Percentiles rank a stretch among this genome's conserved stretches.
Evolutionary conservation across 768 basidiomycete species (phyloP).

Genomic region (Arthromyces matolae): DNA sequence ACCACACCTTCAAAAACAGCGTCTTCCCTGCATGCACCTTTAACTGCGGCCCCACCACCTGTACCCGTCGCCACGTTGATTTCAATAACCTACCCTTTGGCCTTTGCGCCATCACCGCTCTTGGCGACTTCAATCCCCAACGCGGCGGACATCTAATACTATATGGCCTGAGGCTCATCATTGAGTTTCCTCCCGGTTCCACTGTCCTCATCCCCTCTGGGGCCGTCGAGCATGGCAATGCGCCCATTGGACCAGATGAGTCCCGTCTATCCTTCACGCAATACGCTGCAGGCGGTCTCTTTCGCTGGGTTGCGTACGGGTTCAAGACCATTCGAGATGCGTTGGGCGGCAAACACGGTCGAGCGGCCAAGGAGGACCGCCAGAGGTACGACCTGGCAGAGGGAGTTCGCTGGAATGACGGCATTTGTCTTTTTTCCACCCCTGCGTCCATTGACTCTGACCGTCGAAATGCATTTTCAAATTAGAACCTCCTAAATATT

Average conservation of each 20-base stretch:
- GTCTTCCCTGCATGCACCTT: background rate
- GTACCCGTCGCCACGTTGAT: background rate
- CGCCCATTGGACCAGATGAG: background rate
- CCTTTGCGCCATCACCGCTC: background rate
- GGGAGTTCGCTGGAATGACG: too few species aligned
- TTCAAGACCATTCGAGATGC: background rate
- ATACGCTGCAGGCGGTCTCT: background rate
- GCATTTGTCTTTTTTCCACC: too few species aligned
- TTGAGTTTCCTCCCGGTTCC: background rate
- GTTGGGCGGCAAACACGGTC: too few species aligned
- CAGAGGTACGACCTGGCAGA: too few species aligned
- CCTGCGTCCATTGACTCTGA: too few species aligned
- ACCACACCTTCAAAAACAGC: background rate
- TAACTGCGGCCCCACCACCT: background rate
- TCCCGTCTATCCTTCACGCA: background rate
- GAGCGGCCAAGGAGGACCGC: too few species aligned
- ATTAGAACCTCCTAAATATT: too few species aligned
- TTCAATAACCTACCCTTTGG: background rate
- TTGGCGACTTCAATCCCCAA: background rate
- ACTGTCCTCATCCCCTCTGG: background rate
- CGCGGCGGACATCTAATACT: background rate
- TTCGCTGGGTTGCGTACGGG: background rate
- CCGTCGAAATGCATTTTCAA: too few species aligned
- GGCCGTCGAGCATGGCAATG: background rate
- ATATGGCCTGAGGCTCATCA: background rate